Evolutionary conservation across 179 eudicot species (phyloP).

Genomic region (Corrigiola litoralis): DNA sequence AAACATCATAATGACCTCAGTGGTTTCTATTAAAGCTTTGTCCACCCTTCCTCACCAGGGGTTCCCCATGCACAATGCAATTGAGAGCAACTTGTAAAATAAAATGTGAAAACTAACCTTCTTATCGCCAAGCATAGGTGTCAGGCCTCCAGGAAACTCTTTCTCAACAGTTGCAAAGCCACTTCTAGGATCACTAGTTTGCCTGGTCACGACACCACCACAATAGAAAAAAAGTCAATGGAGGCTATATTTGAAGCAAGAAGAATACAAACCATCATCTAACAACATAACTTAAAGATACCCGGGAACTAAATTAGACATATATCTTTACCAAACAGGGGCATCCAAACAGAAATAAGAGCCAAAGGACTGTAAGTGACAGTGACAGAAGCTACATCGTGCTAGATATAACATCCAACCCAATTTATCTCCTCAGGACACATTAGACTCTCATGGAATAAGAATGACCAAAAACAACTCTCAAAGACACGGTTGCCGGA

Average conservation of each 20-base stretch:
- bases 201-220: neutral
- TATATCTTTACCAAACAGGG: neutral
- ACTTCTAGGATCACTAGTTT: conserved; percentile 12
- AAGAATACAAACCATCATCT: no score
- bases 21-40: neutral
- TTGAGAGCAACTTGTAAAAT: neutral
- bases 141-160: conserved; percentile 83
- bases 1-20: neutral
- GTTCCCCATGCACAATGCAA: neutral
- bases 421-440: no score
- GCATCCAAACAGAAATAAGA: no score
- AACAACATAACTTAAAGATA: no score
- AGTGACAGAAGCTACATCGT: no score
- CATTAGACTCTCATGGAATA: no score
- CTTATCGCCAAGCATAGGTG: conserved; percentile 98
- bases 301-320: neutral
- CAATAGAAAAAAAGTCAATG: no score
- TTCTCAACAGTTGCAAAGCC: conserved; percentile 46
- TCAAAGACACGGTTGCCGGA: no score
- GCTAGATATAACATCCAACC: no score
- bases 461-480: no score
- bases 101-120: conserved; percentile 47
- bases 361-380: no score
- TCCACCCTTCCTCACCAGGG: no score
- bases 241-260: neutral